Evolutionary conservation across 2,329 filamentous ascomycete genomes (phyloP).

Genomic region (Verticillium zaregamsianum): DNA sequence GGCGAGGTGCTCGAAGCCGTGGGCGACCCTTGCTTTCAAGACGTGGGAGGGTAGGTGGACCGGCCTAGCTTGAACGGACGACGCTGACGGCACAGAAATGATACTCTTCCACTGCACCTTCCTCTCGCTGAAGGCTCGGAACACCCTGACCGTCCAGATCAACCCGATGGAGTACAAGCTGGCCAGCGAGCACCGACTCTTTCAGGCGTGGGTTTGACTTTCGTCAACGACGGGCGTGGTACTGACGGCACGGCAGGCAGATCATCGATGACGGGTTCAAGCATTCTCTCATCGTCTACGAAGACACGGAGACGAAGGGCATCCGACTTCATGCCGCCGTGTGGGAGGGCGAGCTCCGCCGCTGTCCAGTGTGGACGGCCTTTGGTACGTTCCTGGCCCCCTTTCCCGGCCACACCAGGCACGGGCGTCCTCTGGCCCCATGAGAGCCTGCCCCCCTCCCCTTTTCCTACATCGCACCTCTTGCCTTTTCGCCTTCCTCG

Average conservation of each 20-base stretch:
- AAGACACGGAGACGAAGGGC: constrained; percentile 43
- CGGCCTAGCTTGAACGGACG: neutral
- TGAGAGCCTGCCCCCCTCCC: neutral
- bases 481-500: neutral
- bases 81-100: constrained; percentile 39
- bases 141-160: constrained; percentile 37
- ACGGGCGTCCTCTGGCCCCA: neutral
- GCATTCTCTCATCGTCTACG: constrained; percentile 50
- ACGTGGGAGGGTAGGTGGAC: constrained; percentile 57
- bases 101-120: constrained; percentile 57
- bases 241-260: constrained; percentile 30
- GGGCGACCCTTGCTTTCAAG: constrained; percentile 52
- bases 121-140: constrained; percentile 50
- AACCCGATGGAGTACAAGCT: constrained; percentile 42
- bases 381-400: constrained; percentile 41
- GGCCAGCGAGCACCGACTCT: constrained; percentile 44
- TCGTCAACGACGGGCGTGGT: neutral
- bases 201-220: constrained; percentile 46
- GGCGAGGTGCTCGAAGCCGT: constrained; percentile 40
- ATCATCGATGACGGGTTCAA: constrained; percentile 52
- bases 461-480: neutral
- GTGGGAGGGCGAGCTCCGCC: constrained; percentile 47
- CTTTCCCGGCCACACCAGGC: too few species aligned
- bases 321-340: constrained; percentile 53
- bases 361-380: constrained; percentile 60